Evolutionary conservation across 2,329 filamentous ascomycete genomes (phyloP).

Genomic region (Leptosphaerulina australis): DNA sequence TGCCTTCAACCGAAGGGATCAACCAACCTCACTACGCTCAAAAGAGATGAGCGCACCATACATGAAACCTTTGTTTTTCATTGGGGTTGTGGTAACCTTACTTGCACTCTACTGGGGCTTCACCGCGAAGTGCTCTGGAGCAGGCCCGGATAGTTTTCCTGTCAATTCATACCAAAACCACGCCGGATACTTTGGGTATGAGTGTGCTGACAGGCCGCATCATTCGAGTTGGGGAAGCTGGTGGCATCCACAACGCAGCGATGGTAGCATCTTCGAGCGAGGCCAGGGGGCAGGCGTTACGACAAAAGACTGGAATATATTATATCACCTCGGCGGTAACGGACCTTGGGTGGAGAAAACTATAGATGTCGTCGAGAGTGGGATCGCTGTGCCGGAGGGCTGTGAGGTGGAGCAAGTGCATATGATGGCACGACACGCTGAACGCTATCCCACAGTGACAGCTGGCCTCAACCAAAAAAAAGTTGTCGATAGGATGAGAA

Average conservation of each 20-base stretch:
- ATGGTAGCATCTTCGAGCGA: conserved; percentile 7
- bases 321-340: conserved; percentile 62
- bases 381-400: conserved; percentile 53
- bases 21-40: background rate
- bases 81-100: conserved; percentile 1
- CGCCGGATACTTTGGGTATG: conserved; percentile 31
- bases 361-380: conserved; percentile 49
- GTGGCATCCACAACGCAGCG: conserved; percentile 40
- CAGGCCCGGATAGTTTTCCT: background rate
- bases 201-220: conserved; percentile 38
- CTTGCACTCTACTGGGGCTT: conserved; percentile 13
- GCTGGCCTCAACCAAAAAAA: conserved; percentile 56
- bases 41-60: background rate
- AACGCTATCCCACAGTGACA: conserved; percentile 61
- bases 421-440: conserved; percentile 65
- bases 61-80: background rate
- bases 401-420: conserved; percentile 64
- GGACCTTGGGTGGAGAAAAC: conserved; percentile 62
- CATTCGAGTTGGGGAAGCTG: conserved; percentile 44
- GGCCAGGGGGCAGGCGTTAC: conserved; percentile 35
- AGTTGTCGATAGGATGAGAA: conserved; percentile 56
- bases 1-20: background rate
- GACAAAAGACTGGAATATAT: conserved; percentile 54
- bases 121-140: background rate
- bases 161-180: conserved; percentile 6